These are phyloP conservation scores for Chlorokybus atmophyticus DNA, from an alignment of 139 green algal species.

Conservation along the genomic window DNA sequence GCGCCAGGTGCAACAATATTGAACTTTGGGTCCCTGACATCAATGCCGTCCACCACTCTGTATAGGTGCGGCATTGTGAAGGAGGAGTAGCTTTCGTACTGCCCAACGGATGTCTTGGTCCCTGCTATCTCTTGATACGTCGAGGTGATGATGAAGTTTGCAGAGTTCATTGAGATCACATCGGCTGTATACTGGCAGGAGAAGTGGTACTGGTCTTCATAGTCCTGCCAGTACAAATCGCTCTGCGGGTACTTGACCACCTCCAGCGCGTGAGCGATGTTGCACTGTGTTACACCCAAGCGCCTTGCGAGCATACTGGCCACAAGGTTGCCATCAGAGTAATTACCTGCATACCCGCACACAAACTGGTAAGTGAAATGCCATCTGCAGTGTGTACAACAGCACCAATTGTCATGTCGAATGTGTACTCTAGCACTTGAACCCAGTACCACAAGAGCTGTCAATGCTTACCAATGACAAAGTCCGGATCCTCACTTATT, in stretches of 20 bases:
- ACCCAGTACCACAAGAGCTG: neutral
- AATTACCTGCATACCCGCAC: no score
- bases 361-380: neutral
- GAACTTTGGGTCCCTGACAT: constrained; percentile 63
- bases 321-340: constrained; percentile 71
- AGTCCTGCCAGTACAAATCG: constrained; percentile 55
- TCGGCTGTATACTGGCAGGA: constrained; percentile 65
- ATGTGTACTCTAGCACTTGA: no score
- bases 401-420: no score
- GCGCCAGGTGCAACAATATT: constrained; percentile 72
- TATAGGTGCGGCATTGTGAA: constrained; percentile 70
- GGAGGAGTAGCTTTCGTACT: constrained; percentile 58
- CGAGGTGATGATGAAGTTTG: constrained; percentile 62
- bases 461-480: constrained; percentile 52
- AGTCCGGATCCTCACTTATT: constrained; percentile 48
- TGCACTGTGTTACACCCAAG: constrained; percentile 31
- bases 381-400: no score
- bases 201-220: constrained; percentile 60
- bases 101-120: constrained; percentile 38
- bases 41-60: constrained; percentile 48
- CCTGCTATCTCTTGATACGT: constrained; percentile 67
- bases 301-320: constrained; percentile 47
- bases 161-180: constrained; percentile 65
- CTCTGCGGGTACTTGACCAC: constrained; percentile 56
- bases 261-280: constrained; percentile 73